phyloP scores from a whole-genome alignment of 306 rosid genomes.

The Quercus variabilis region DNA sequence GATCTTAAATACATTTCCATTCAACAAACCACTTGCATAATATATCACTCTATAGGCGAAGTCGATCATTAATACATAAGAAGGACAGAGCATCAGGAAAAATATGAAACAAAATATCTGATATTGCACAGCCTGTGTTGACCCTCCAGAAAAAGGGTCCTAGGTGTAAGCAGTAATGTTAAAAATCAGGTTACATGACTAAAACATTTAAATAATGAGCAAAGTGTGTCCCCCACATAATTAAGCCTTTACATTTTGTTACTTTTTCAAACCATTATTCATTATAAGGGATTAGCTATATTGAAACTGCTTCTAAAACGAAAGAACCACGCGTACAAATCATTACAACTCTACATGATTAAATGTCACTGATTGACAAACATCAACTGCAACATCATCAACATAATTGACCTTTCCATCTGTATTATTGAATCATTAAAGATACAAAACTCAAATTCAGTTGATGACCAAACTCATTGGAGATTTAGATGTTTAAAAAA shows the following conservation, averaged over 20 bases:
- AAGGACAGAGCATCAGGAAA: neutral
- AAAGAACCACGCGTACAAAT: neutral
- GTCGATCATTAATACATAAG: neutral
- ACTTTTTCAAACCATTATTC: neutral
- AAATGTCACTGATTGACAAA: neutral
- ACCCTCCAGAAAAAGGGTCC: neutral
- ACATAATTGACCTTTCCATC: neutral
- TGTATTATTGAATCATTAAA: neutral
- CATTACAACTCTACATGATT: neutral
- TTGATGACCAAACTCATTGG: constrained; percentile 1
- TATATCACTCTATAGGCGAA: neutral
- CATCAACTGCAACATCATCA: neutral
- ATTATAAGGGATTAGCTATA: neutral
- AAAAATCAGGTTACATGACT: neutral
- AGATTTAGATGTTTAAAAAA: neutral
- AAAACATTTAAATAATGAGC: neutral
- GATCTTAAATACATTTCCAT: neutral
- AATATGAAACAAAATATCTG: neutral
- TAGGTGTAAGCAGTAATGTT: neutral
- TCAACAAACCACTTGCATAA: neutral
- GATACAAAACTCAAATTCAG: neutral
- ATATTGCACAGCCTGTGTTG: neutral
- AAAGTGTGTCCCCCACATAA: neutral
- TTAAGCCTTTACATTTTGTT: neutral
- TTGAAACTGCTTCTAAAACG: neutral